Evolutionary conservation across 2,329 filamentous ascomycete genomes (phyloP), one percentile per base, ranked within the genome.

Genomic region (Bipolaris oryzae): DNA sequence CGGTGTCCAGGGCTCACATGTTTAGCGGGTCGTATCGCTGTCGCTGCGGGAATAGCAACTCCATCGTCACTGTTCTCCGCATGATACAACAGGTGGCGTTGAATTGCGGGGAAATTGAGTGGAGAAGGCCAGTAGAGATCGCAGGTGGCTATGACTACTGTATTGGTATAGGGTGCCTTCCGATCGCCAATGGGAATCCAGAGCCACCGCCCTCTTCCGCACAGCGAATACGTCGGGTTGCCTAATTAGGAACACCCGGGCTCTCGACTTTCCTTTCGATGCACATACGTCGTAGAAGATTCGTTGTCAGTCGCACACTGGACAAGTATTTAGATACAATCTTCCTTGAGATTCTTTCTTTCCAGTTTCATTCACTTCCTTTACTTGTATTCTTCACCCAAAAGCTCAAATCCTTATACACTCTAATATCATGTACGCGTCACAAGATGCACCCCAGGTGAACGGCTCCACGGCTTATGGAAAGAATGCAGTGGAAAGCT

Each of bases 351-450:
- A 10, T 7, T 15, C 10, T 25, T 50, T 7, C 25, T 31, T 6
- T 2, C 9, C n/a, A 44, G 3, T 9, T n/a, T 11, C 13, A 31
- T 5, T 18, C 38, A 18, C 13, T n/a, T 18, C 15, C 25, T 50
- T 15, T 28, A 25, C 33, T 25, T 13, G 33, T 18, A 5, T 50
- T 53, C n/a, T 43, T 31, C 34, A 23, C 23, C 21, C 23, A 18
- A 13, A 33, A 3, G 4, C 43, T 25, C 37, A 11, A 38, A 11
- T 2, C 7, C 7, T 5, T 28, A 1, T 18, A 43, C 5, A 44
- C 11, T 13, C 18, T n/a, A 33, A 31, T 16, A 57, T n/a, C 25
- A 67, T 67, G 64, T 61, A 67, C 58, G 55, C 63, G 18, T 58
- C 64, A 23, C 57, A 64, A 39, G 54, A 61, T 37, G 44, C 53